Percentiles rank a stretch among this genome's conserved stretches.
phyloP scores from a whole-genome alignment of 2,329 filamentous ascomycete species.

The Curvularia sp. region DNA sequence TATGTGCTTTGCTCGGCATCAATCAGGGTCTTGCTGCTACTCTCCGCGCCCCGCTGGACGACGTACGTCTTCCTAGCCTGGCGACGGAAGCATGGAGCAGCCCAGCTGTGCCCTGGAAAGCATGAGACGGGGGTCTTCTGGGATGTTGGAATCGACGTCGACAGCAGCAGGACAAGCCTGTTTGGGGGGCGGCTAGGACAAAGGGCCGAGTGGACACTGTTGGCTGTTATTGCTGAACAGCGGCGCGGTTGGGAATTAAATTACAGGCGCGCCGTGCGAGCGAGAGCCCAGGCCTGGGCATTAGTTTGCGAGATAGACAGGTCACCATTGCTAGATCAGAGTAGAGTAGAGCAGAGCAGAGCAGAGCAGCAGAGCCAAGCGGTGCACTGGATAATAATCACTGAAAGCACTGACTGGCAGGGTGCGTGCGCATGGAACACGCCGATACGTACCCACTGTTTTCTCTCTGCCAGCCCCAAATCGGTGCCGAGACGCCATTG shows the following conservation, averaged over 20 bases:
- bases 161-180: neutral
- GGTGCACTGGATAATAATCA: constrained; percentile 32
- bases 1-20: neutral
- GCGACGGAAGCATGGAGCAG: neutral
- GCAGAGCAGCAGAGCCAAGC: constrained; percentile 17
- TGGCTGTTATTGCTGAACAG: neutral
- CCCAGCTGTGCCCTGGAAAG: constrained; percentile 4
- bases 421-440: constrained; percentile 7
- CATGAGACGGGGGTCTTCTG: constrained; percentile 21
- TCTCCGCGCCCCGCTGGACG: neutral
- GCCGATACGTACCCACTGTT: constrained; percentile 22
- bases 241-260: neutral
- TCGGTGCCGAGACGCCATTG: constrained; percentile 24
- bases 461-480: constrained; percentile 7
- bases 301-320: neutral
- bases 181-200: neutral
- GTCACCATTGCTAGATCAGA: neutral
- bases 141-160: neutral
- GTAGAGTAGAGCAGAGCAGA: no score
- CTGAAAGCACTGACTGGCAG: neutral
- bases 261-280: neutral
- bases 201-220: neutral
- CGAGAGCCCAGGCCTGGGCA: neutral
- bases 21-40: constrained; percentile 12
- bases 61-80: constrained; percentile 7